Conservation (phyloP, 2,329 filamentous ascomycete genomes). For the Verticillium nubilum region DNA sequence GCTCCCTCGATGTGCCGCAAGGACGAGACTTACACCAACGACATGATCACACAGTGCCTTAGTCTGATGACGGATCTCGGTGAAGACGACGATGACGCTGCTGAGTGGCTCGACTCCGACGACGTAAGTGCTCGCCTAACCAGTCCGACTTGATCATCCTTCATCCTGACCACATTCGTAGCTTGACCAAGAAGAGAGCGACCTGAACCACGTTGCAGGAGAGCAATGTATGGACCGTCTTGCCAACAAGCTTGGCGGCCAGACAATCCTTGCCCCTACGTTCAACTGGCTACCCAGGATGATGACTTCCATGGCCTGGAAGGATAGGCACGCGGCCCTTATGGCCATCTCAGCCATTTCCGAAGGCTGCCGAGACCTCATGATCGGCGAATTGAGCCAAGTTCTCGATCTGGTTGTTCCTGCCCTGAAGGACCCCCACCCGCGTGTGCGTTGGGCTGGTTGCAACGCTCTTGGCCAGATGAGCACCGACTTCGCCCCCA, state of each 20-base stretch:
- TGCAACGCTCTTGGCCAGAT: constrained; percentile 99
- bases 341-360: constrained; percentile 99
- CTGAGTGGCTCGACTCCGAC: constrained; percentile 88
- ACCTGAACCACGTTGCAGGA: constrained; percentile 93
- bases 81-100: constrained; percentile 86
- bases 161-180: constrained; percentile 22
- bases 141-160: neutral
- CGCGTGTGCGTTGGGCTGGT: constrained; percentile 92
- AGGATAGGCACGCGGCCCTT: constrained; percentile 89
- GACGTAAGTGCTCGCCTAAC: constrained; percentile 55
- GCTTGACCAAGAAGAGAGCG: constrained; percentile 93
- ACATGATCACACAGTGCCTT: constrained; percentile 98
- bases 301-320: constrained; percentile 94
- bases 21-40: constrained; percentile 81
- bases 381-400: constrained; percentile 91
- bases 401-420: constrained; percentile 94
- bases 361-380: constrained; percentile 90
- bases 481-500: constrained; percentile 98
- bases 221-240: constrained; percentile 98
- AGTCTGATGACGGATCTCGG: constrained; percentile 98
- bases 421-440: constrained; percentile 81
- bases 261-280: constrained; percentile 84
- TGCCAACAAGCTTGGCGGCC: constrained; percentile 94
- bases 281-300: constrained; percentile 97
- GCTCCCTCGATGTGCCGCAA: constrained; percentile 93